Conservation (phyloP, 2,329 filamentous ascomycete species). For the Fonsecaea monophora region DNA sequence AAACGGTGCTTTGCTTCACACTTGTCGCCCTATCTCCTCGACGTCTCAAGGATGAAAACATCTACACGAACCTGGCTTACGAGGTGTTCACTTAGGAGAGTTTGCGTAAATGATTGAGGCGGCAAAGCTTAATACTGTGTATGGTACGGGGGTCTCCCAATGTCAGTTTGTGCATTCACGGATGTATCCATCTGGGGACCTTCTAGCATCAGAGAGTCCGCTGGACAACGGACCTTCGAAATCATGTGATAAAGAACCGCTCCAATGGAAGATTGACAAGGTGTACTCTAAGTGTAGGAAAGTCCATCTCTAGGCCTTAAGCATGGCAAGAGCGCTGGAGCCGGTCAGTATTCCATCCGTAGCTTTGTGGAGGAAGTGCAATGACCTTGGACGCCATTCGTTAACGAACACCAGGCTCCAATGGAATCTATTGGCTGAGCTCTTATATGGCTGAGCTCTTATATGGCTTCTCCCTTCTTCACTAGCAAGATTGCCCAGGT, state of each 20-base stretch:
- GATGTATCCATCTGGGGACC: constrained; percentile 53
- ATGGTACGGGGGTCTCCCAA: constrained; percentile 59
- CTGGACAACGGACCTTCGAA: constrained; percentile 45
- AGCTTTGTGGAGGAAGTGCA: constrained; percentile 60
- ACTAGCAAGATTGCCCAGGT: constrained; percentile 62
- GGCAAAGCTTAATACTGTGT: constrained; percentile 62
- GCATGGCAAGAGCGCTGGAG: background rate
- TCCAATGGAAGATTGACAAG: constrained; percentile 54
- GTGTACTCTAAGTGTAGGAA: constrained; percentile 60
- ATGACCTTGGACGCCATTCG: constrained; percentile 63
- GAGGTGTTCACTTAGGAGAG: constrained; percentile 57
- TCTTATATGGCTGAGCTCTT: constrained; percentile 57
- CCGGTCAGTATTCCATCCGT: constrained; percentile 57
- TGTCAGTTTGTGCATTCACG: constrained; percentile 60
- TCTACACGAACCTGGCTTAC: constrained; percentile 51
- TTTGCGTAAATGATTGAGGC: constrained; percentile 49
- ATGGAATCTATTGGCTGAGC: constrained; percentile 60
- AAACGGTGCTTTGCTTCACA: constrained; percentile 10
- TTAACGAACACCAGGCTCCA: constrained; percentile 61
- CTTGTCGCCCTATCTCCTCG: background rate
- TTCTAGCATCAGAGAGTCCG: constrained; percentile 46
- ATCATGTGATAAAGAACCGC: constrained; percentile 51
- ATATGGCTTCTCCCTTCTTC: constrained; percentile 61
- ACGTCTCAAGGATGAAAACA: background rate
- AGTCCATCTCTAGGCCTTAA: constrained; percentile 34